Percentiles rank a stretch among this genome's conserved stretches.
Conservation (phyloP, 352 stramenopile genomes). For the Aphanomyces invadans region DNA sequence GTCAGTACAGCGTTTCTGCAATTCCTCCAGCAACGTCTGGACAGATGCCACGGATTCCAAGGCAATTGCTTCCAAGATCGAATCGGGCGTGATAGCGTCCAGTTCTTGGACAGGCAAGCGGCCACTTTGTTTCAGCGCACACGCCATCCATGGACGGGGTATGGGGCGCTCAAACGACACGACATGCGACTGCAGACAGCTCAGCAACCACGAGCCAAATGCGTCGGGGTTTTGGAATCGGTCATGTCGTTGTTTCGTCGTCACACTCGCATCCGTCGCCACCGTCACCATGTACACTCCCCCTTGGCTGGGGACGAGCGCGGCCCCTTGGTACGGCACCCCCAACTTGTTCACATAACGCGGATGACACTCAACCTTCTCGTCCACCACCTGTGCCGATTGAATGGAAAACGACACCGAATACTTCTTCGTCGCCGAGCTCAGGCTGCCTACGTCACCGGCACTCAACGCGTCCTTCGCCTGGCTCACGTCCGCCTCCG, state of each 20-base stretch:
- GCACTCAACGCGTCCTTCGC: constrained; percentile 25
- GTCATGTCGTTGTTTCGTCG: neutral
- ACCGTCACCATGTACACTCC: constrained; percentile 31
- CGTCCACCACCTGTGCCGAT: constrained; percentile 30
- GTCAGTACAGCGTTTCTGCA: neutral
- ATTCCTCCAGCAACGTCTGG: neutral
- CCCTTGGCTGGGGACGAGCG: constrained; percentile 28
- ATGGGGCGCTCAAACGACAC: neutral
- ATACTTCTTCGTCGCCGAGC: constrained; percentile 28
- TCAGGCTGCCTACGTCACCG: constrained; percentile 26
- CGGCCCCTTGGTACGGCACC: constrained; percentile 30
- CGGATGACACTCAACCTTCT: constrained; percentile 27
- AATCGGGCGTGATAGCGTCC: neutral
- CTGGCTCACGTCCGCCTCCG: constrained; percentile 29
- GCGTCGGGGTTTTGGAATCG: neutral
- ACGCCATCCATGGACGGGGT: neutral
- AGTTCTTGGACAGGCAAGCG: neutral
- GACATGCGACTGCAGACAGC: neutral
- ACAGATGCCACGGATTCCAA: neutral
- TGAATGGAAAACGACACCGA: constrained; percentile 31
- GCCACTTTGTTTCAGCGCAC: neutral
- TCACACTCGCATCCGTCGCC: constrained; percentile 24
- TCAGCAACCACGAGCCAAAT: constrained; percentile 11
- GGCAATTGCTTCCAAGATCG: neutral
- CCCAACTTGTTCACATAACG: constrained; percentile 3